These are phyloP conservation scores for Cynanchum wilfordii DNA, from an alignment of 257 asterid species.

Conservation along the genomic window DNA sequence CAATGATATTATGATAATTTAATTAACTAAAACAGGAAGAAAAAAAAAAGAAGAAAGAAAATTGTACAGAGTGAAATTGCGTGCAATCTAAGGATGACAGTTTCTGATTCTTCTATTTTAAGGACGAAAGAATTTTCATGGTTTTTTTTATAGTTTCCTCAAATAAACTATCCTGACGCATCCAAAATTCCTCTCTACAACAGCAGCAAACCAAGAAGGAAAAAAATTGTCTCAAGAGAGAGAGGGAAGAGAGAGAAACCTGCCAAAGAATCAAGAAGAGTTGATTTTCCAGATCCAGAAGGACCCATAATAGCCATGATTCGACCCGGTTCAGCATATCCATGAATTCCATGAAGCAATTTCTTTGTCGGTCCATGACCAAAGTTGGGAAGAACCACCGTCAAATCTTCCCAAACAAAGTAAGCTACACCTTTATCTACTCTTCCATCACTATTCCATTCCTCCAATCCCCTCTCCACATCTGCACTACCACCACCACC, in stretches of 20 bases:
- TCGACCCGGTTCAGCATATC: slow-evolving; percentile 87
- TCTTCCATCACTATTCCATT: slow-evolving; percentile 3
- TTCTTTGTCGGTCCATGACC: slow-evolving; percentile 70
- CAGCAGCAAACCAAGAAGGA: no score
- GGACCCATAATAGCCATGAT: slow-evolving; percentile 99
- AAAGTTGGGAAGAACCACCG: slow-evolving; percentile 70
- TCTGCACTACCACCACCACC: background rate
- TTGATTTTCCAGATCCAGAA: slow-evolving; percentile 95
- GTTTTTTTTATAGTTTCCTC: no score
- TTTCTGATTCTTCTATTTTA: no score
- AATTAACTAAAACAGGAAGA: no score
- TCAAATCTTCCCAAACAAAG: slow-evolving; percentile 78
- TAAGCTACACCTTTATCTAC: slow-evolving; percentile 47
- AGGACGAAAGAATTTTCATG: no score
- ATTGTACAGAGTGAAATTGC: no score
- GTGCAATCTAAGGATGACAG: no score
- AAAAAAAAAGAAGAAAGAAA: no score
- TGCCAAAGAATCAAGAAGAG: slow-evolving; percentile 93
- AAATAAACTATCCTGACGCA: background rate
- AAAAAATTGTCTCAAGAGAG: background rate
- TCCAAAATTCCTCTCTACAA: background rate
- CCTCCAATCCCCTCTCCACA: slow-evolving; percentile 5
- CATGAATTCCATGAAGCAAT: slow-evolving; percentile 66
- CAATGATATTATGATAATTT: no score
- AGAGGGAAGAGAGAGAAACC: slow-evolving; percentile 28